Percentiles rank a stretch among this genome's conserved stretches.
phyloP scores from a whole-genome alignment of 2,329 filamentous ascomycete genomes.

The Sarocladiaceae sp. region DNA sequence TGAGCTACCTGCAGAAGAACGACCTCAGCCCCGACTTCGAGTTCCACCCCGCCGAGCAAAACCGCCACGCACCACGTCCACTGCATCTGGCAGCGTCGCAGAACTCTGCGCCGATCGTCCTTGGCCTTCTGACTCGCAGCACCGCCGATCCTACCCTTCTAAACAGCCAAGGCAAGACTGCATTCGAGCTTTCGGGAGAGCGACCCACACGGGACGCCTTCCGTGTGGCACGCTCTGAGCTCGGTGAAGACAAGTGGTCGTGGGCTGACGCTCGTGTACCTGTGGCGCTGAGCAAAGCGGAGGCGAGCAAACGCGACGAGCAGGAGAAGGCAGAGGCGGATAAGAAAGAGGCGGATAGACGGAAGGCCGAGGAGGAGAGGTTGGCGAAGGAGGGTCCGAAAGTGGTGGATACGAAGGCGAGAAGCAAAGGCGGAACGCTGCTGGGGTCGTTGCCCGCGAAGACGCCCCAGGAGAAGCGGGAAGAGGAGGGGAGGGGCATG shows the following conservation, averaged over 20 bases:
- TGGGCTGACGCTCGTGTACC: conserved; percentile 77
- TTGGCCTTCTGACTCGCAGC: conserved; percentile 68
- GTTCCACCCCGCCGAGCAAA: conserved; percentile 66
- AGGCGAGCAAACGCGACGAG: conserved; percentile 63
- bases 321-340: conserved; percentile 65
- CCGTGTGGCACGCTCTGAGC: conserved; percentile 73
- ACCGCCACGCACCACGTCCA: conserved; percentile 74
- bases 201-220: conserved; percentile 84
- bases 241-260: conserved; percentile 70
- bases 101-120: conserved; percentile 71
- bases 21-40: conserved; percentile 62
- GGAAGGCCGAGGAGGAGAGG: conserved; percentile 68
- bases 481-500: conserved; percentile 78
- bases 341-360: conserved; percentile 61
- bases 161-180: conserved; percentile 72
- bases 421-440: conserved; percentile 35
- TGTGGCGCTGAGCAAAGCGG: conserved; percentile 59
- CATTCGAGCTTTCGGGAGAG: conserved; percentile 85
- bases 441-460: conserved; percentile 53
- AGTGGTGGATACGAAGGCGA: conserved; percentile 40
- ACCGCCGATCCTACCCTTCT: conserved; percentile 64
- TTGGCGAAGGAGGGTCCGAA: conserved; percentile 61
- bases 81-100: conserved; percentile 81
- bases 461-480: conserved; percentile 71
- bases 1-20: conserved; percentile 79